Conservation (phyloP, 2,329 filamentous ascomycete species). For the Colletotrichum musae region DNA sequence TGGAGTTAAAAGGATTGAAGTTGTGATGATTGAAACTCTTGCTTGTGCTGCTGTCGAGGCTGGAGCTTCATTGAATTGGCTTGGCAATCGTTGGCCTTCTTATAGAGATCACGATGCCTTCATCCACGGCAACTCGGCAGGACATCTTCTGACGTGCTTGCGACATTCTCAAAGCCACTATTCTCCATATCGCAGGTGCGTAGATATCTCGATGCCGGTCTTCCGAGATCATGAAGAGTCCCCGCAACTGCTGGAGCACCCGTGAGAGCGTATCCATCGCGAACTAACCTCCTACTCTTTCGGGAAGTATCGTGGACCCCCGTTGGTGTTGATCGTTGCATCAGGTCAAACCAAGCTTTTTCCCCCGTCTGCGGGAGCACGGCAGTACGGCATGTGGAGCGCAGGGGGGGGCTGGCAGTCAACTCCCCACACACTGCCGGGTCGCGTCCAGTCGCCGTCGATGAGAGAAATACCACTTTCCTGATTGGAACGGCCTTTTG, state of each 20-base stretch:
- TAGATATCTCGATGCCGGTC: constrained; percentile 27
- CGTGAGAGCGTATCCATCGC: not conserved
- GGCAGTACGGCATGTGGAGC: constrained; percentile 23
- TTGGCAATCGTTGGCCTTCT: constrained; percentile 18
- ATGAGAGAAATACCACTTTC: constrained; percentile 33
- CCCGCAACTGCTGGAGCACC: not conserved
- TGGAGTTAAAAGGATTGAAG: too few relatives aligned
- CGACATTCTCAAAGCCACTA: constrained; percentile 21
- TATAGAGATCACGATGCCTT: constrained; percentile 7
- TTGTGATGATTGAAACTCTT: constrained; percentile 15
- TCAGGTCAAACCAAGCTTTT: constrained; percentile 14
- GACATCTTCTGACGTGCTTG: not conserved
- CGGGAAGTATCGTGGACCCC: constrained; percentile 28
- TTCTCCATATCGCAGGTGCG: constrained; percentile 30
- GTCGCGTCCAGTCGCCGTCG: constrained; percentile 4
- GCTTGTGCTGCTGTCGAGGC: constrained; percentile 20
- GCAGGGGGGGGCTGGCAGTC: constrained; percentile 6
- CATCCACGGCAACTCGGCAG: not conserved
- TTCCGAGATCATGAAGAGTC: constrained; percentile 1
- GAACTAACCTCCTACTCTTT: constrained; percentile 32
- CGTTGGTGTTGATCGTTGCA: constrained; percentile 1
- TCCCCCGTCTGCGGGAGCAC: constrained; percentile 16
- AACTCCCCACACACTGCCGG: constrained; percentile 12
- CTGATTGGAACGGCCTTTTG: constrained; percentile 16
- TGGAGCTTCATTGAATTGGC: not conserved